Evolutionary conservation across 345 rosid species (phyloP).

Genomic region (Excoecaria cochinchinensis): DNA sequence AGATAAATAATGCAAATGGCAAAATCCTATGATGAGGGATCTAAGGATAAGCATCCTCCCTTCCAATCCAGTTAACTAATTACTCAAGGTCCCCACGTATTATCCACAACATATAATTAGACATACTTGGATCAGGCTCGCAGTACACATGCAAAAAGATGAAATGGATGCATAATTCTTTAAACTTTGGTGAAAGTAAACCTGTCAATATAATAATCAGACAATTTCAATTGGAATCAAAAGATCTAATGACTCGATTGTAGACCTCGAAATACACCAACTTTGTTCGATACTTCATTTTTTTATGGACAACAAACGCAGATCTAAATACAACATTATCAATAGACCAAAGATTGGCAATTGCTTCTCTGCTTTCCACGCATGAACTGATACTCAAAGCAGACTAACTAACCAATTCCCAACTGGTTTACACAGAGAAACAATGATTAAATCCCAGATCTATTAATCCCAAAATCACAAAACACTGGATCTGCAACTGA

Average conservation of each 20-base stretch:
- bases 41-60: no score
- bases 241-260: no score
- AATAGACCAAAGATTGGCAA: neutral
- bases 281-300: neutral
- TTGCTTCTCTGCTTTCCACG: neutral
- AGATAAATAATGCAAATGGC: no score
- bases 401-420: neutral
- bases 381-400: neutral
- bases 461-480: neutral
- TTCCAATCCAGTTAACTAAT: no score
- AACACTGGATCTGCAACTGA: constrained; percentile 1
- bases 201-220: no score
- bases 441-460: constrained; percentile 8
- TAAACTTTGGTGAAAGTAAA: no score
- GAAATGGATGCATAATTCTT: no score
- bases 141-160: neutral
- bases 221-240: no score
- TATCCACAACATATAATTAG: neutral
- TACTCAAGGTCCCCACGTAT: no score
- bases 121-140: neutral
- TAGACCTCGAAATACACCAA: neutral
- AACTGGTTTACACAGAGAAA: neutral
- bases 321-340: neutral
- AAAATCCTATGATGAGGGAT: no score
- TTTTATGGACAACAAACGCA: neutral